These are phyloP conservation scores for Podospora pseudoanserina DNA, from an alignment of 495 filamentous ascomycete genomes.

Conservation along the genomic window DNA sequence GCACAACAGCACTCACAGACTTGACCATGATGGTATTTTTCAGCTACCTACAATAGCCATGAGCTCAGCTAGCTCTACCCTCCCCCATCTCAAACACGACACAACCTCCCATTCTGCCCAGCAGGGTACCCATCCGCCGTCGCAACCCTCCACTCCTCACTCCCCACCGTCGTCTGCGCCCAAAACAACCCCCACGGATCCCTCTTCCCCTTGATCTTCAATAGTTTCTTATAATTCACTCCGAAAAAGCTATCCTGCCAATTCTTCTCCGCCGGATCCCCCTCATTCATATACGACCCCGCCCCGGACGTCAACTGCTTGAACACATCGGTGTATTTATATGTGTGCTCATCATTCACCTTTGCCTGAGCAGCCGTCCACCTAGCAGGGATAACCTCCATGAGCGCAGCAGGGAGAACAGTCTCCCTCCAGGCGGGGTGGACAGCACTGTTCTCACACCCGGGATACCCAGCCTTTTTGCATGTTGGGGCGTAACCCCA, in stretches of 20 bases:
- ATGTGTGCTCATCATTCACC: slow-evolving; percentile 22
- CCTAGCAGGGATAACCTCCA: slow-evolving; percentile 30
- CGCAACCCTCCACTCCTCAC: slow-evolving; percentile 46
- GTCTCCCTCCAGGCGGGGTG: slow-evolving; percentile 55
- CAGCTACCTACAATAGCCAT: neutral
- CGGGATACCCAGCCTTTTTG: slow-evolving; percentile 36
- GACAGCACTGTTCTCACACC: slow-evolving; percentile 40
- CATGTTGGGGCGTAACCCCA: slow-evolving; percentile 38
- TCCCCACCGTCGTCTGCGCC: slow-evolving; percentile 51
- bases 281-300: slow-evolving; percentile 50
- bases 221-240: slow-evolving; percentile 45
- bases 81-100: slow-evolving; percentile 12
- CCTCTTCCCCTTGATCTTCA: slow-evolving; percentile 46
- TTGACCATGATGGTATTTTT: no score
- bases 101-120: slow-evolving; percentile 42
- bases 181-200: slow-evolving; percentile 57
- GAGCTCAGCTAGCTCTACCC: neutral
- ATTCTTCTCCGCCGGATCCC: slow-evolving; percentile 51
- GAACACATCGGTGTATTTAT: slow-evolving; percentile 31
- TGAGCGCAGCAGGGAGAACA: slow-evolving; percentile 51
- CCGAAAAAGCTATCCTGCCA: slow-evolving; percentile 60
- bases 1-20: no score
- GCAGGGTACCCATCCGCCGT: slow-evolving; percentile 41
- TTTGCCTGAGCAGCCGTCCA: slow-evolving; percentile 29
- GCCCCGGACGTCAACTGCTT: slow-evolving; percentile 33